phyloP scores from a whole-genome alignment of 441 rosid species.

The Theobroma grandiflorum region DNA sequence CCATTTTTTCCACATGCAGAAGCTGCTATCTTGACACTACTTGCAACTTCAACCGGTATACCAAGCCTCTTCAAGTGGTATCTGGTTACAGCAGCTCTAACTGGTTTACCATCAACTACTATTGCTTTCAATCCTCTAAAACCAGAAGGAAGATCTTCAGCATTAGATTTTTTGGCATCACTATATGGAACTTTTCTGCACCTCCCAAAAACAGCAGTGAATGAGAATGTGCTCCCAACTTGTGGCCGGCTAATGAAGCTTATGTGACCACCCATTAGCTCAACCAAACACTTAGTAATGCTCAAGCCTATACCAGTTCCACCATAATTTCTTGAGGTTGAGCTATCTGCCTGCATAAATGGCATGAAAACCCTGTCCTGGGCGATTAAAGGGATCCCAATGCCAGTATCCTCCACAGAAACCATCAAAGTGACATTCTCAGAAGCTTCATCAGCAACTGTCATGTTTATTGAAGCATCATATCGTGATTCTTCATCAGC shows the following conservation, averaged over 20 bases:
- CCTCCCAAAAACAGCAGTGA: conserved; percentile 68
- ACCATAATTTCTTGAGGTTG: conserved; percentile 89
- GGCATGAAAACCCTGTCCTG: conserved; percentile 93
- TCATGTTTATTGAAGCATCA: conserved; percentile 42
- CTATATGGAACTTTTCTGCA: conserved; percentile 45
- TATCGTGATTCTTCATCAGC: conserved; percentile 49
- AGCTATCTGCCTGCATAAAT: conserved; percentile 97
- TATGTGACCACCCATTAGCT: conserved; percentile 92
- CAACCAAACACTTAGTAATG: conserved; percentile 91
- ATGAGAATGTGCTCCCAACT: conserved; percentile 90
- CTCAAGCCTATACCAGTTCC: conserved; percentile 99
- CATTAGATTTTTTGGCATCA: conserved; percentile 55
- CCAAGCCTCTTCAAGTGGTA: conserved; percentile 97
- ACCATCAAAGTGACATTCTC: conserved; percentile 67
- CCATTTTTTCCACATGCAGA: conserved; percentile 53
- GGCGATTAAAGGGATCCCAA: conserved; percentile 84
- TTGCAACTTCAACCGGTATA: conserved; percentile 69
- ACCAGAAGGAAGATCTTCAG: conserved; percentile 72
- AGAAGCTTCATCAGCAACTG: conserved; percentile 43
- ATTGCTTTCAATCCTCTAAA: conserved; percentile 83
- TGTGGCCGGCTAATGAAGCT: conserved; percentile 79
- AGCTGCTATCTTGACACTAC: conserved; percentile 52
- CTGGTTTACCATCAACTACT: conserved; percentile 85
- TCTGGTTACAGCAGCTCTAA: conserved; percentile 86
- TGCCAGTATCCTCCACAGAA: conserved; percentile 94